Evolutionary conservation across 192 early-diverging fungal species (phyloP).

Genomic region (Coemansia sp.): DNA sequence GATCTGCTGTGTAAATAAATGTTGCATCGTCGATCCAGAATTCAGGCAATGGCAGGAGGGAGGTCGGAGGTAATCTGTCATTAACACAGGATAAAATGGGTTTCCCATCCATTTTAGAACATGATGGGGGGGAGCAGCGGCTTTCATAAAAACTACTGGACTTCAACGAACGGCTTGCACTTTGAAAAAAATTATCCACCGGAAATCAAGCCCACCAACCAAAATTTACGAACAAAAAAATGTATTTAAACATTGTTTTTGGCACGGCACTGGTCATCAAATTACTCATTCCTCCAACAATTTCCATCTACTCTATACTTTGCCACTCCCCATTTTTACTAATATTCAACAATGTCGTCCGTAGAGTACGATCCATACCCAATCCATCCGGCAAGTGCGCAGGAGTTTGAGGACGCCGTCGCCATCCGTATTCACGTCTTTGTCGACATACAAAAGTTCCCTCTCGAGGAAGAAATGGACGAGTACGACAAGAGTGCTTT

Average conservation of each 20-base stretch:
- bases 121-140: too few relatives aligned
- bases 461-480: slow-evolving; percentile 31
- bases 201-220: neutral
- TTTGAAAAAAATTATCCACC: neutral
- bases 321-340: neutral
- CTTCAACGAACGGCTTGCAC: neutral
- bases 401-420: slow-evolving; percentile 26
- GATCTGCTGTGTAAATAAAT: too few relatives aligned
- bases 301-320: neutral
- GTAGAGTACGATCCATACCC: slow-evolving; percentile 6
- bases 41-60: too few relatives aligned
- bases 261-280: neutral
- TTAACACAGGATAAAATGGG: too few relatives aligned
- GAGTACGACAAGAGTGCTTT: slow-evolving; percentile 22
- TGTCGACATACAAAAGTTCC: slow-evolving; percentile 44
- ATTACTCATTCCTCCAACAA: neutral
- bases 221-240: neutral
- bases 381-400: slow-evolving; percentile 20
- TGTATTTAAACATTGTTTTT: neutral
- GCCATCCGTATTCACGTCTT: slow-evolving; percentile 38
- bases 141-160: neutral
- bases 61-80: too few relatives aligned
- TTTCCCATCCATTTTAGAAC: too few relatives aligned
- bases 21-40: too few relatives aligned
- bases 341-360: neutral